Evolutionary conservation across 176 grass and related monocot species (phyloP).

Genomic region (Musa itinerans): DNA sequence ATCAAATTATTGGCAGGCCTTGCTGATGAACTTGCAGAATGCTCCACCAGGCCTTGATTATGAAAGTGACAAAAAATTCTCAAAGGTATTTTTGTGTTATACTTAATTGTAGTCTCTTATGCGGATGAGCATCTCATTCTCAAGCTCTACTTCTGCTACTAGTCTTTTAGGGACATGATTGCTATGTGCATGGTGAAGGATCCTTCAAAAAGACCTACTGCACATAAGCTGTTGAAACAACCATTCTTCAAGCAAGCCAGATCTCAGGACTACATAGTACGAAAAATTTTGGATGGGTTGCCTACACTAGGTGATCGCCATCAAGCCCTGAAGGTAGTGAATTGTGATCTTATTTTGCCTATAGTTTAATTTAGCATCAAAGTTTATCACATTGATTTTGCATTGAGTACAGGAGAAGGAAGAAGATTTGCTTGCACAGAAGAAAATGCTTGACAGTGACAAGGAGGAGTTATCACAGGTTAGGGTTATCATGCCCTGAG

Average conservation of each 20-base stretch:
- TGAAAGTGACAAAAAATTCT: slow-evolving; percentile 80
- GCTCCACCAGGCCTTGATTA: slow-evolving; percentile 80
- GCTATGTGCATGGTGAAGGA: slow-evolving; percentile 95
- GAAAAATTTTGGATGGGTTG: slow-evolving; percentile 85
- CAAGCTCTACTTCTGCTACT: slow-evolving; percentile 17
- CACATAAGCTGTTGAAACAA: slow-evolving; percentile 74
- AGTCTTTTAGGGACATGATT: slow-evolving; percentile 93
- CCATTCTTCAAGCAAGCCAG: slow-evolving; percentile 93
- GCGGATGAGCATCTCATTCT: background rate
- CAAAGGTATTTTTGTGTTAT: slow-evolving; percentile 51
- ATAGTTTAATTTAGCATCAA: slow-evolving; percentile 10
- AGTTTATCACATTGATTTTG: slow-evolving; percentile 8
- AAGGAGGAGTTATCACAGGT: slow-evolving; percentile 98
- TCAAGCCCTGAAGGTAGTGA: slow-evolving; percentile 77
- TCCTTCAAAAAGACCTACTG: slow-evolving; percentile 69
- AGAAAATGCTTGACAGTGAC: slow-evolving; percentile 88
- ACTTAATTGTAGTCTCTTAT: slow-evolving; percentile 4
- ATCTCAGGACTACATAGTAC: slow-evolving; percentile 62
- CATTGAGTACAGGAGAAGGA: slow-evolving; percentile 65
- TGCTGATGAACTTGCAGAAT: slow-evolving; percentile 96
- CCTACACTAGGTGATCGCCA: slow-evolving; percentile 72
- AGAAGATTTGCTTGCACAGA: slow-evolving; percentile 77
- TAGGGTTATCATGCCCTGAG: slow-evolving; percentile 10
- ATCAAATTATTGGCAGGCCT: slow-evolving; percentile 41
- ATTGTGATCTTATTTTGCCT: slow-evolving; percentile 17